A percentile compares a stretch with the other conserved stretches of the same genome.
phyloP scores from a whole-genome alignment of 495 filamentous ascomycete genomes.

The Sabuloglossum arenarium region DNA sequence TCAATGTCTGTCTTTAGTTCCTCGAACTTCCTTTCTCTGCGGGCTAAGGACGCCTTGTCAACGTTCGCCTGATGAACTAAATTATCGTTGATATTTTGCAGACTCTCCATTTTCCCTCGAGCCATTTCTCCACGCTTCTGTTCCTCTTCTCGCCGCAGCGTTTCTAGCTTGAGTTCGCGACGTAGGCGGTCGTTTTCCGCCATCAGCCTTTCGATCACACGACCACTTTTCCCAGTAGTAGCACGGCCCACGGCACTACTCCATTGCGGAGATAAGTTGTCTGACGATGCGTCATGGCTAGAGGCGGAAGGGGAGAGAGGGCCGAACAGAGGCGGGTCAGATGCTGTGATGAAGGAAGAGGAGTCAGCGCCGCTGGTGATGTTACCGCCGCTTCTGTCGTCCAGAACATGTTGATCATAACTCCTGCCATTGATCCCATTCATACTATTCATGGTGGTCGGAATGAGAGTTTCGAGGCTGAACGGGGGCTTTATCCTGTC shows the following conservation, averaged over 20 bases:
- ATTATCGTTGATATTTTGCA: slow-evolving; percentile 53
- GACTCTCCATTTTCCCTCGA: slow-evolving; percentile 45
- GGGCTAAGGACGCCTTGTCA: slow-evolving; percentile 46
- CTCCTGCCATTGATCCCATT: background rate
- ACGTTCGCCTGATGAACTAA: slow-evolving; percentile 43
- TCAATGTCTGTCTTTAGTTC: slow-evolving; percentile 46
- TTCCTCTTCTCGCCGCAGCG: slow-evolving; percentile 24
- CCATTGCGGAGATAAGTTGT: slow-evolving; percentile 24
- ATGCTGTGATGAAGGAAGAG: background rate
- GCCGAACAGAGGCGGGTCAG: background rate
- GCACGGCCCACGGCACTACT: slow-evolving; percentile 60
- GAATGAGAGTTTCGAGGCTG: background rate
- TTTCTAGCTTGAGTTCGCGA: slow-evolving; percentile 58
- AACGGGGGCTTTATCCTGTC: background rate
- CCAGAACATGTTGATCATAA: background rate
- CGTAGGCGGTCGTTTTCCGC: slow-evolving; percentile 72
- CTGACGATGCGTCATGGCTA: background rate
- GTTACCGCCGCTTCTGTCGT: background rate
- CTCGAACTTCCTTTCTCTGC: slow-evolving; percentile 65
- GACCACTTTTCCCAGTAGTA: slow-evolving; percentile 70
- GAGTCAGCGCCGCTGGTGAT: background rate
- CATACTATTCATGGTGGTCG: background rate
- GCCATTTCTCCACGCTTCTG: slow-evolving; percentile 44
- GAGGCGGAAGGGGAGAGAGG: background rate
- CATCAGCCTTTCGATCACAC: slow-evolving; percentile 77